A percentile compares a stretch with the other conserved stretches of the same genome.
Conservation (phyloP, 306 rosid species). For the Cercis canadensis region DNA sequence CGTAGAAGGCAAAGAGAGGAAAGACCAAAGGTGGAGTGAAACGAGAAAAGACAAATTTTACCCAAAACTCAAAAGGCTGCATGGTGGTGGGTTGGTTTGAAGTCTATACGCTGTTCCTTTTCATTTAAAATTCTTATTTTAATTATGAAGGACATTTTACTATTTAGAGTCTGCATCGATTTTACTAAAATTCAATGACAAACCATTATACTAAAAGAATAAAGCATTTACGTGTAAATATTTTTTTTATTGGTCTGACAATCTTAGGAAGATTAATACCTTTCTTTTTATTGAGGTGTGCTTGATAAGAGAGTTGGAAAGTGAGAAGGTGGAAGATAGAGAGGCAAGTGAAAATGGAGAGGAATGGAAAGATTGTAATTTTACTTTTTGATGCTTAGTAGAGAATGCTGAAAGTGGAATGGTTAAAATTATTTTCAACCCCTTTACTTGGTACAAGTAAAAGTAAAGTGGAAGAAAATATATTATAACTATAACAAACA, state of each 20-base stretch:
- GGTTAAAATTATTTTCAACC: not conserved
- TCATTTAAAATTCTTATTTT: conserved; percentile 37
- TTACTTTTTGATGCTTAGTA: not conserved
- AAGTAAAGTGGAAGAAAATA: conserved; percentile 4
- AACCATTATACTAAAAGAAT: not conserved
- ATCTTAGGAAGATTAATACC: too few species aligned
- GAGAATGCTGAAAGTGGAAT: conserved; percentile 15
- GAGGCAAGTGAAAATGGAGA: not conserved
- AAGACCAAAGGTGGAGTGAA: conserved; percentile 51
- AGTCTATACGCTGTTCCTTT: conserved; percentile 43
- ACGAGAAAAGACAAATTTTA: conserved; percentile 41
- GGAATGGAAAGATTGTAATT: conserved; percentile 12
- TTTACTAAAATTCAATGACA: conserved; percentile 7
- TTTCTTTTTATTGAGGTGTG: not conserved
- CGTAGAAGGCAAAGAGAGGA: conserved; percentile 55
- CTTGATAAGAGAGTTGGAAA: conserved; percentile 8
- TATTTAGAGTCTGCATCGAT: conserved; percentile 21
- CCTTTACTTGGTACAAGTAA: conserved; percentile 1
- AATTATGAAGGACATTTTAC: conserved; percentile 29
- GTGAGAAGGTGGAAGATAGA: not conserved
- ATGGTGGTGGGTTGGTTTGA: conserved; percentile 57
- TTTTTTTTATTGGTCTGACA: conserved; percentile 10
- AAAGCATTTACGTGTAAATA: not conserved
- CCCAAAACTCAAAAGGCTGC: conserved; percentile 49
- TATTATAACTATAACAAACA: conserved; percentile 8